Evolutionary conservation across 2,329 filamentous ascomycete species (phyloP).

Genomic region (Calycina marina): DNA sequence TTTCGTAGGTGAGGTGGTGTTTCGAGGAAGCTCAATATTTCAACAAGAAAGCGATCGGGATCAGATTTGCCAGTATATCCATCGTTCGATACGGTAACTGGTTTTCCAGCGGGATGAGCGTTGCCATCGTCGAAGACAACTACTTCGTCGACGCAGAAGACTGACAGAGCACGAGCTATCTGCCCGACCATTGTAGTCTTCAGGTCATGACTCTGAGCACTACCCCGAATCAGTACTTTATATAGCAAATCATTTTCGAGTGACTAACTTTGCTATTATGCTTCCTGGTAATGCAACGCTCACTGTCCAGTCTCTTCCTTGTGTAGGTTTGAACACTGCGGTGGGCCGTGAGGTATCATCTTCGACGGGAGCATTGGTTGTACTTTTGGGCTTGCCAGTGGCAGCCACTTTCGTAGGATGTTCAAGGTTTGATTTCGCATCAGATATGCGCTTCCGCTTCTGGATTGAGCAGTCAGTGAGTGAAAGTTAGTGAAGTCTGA

Average conservation of each 20-base stretch:
- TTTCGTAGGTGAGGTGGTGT: slow-evolving; percentile 71
- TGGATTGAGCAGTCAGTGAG: no score
- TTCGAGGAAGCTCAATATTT: slow-evolving; percentile 70
- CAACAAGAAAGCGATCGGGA: slow-evolving; percentile 65
- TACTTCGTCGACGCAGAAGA: slow-evolving; percentile 76
- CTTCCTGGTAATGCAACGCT: slow-evolving; percentile 69
- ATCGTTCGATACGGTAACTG: slow-evolving; percentile 28
- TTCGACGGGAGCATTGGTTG: slow-evolving; percentile 23
- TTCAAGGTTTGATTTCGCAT: slow-evolving; percentile 12
- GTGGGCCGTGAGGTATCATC: slow-evolving; percentile 47
- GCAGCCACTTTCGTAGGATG: slow-evolving; percentile 9
- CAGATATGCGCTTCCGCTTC: slow-evolving; percentile 23
- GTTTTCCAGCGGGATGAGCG: slow-evolving; percentile 23
- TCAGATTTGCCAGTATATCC: slow-evolving; percentile 52
- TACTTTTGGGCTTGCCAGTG: slow-evolving; percentile 12
- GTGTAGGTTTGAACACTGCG: slow-evolving; percentile 49
- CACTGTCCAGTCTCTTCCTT: slow-evolving; percentile 55
- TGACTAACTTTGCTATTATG: slow-evolving; percentile 54
- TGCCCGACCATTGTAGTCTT: slow-evolving; percentile 59
- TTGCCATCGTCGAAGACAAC: slow-evolving; percentile 67
- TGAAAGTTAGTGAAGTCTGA: not conserved
- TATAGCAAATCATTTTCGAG: slow-evolving; percentile 7
- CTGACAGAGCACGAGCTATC: slow-evolving; percentile 65
- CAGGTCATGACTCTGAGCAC: slow-evolving; percentile 37
- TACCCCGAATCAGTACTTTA: slow-evolving; percentile 6